Base-by-base conservation (phyloP, 352 stramenopile genomes). In the Phytophthora tubulina region DNA sequence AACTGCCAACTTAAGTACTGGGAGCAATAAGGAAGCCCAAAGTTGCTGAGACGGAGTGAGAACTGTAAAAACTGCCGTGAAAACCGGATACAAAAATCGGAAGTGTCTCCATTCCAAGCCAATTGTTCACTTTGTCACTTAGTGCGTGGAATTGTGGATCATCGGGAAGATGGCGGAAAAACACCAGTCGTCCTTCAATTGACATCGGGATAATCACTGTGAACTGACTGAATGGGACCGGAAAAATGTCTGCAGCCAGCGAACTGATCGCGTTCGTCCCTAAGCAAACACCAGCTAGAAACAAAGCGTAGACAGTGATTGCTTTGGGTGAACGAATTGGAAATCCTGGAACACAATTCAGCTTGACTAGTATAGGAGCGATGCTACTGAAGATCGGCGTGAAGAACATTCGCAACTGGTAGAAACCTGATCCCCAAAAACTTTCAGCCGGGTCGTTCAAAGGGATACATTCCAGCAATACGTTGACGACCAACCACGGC, bases 31-130 rank as follows among this genome's bases (percentile, higher is more conserved):
- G 31, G 81, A 80, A 3, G 81, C 13, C 62, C 67, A 75, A 31
- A 80, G 17, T 30, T 89, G 81, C 31, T 76, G 39, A 0, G 52
- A 36, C 3, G 65, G 58, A 2, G 70, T 72, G 3, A 84, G 70
- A 3, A 61, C 33, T 33, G 67, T 77, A 52, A 84, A 89, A 5
- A 76, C 30, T 6, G 75, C 72, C 3, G 70, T 78, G 46, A 80
- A 82, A 15, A 67, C 67, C 0, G 72, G 68, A 55, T 86, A 86
- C 9, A 81, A 55, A 8, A 89, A 85, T 50, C 4, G 75, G 39
- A 2, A 80, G 15, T 10, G 54, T 55, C 38, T 75, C 70, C 50
- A 81, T 53, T 7, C 44, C 36, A 0, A 78, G 31, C 46, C 72
- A 70, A 8, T 65, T 35, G 53, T 81, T 61, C 51, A 81, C 56